These are phyloP conservation scores for Pythium rishiriense DNA, from an alignment of 352 stramenopile genomes.

Conservation along the genomic window DNA sequence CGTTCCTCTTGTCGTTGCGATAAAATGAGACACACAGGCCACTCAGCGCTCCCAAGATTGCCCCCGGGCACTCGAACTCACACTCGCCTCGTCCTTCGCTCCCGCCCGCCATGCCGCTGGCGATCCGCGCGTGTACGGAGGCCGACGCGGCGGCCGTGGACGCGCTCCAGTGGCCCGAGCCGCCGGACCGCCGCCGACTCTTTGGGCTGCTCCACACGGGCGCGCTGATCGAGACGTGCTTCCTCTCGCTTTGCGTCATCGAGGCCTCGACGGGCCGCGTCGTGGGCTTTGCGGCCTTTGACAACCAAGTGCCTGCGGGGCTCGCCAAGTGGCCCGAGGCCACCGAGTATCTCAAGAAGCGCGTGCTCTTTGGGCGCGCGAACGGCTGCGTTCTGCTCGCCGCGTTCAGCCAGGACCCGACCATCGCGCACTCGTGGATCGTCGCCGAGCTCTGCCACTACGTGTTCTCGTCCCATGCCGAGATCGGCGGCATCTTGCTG, in stretches of 20 bases:
- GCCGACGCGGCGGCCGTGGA: conserved; percentile 44
- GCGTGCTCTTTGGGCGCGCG: conserved; percentile 44
- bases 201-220: conserved; percentile 62
- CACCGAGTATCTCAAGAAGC: conserved; percentile 66
- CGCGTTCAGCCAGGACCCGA: conserved; percentile 43
- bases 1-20: too few relatives aligned
- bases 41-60: too few relatives aligned
- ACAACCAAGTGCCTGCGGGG: conserved; percentile 48
- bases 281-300: conserved; percentile 63
- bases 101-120: conserved; percentile 25
- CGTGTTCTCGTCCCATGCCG: conserved; percentile 38
- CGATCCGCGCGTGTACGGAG: conserved; percentile 44
- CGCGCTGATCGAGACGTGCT: conserved; percentile 62
- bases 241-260: conserved; percentile 48
- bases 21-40: too few relatives aligned
- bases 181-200: conserved; percentile 45
- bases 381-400: conserved; percentile 59
- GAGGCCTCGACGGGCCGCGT: conserved; percentile 14
- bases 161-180: conserved; percentile 41
- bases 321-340: conserved; percentile 58
- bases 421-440: conserved; percentile 24
- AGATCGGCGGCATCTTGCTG: conserved; percentile 55
- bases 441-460: conserved; percentile 42
- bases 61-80: too few relatives aligned
- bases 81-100: background rate